Percentiles rank a stretch among this genome's conserved stretches.
Evolutionary conservation across 192 early-diverging fungal genomes (phyloP).

Genomic region (Lobosporangium transversale): DNA sequence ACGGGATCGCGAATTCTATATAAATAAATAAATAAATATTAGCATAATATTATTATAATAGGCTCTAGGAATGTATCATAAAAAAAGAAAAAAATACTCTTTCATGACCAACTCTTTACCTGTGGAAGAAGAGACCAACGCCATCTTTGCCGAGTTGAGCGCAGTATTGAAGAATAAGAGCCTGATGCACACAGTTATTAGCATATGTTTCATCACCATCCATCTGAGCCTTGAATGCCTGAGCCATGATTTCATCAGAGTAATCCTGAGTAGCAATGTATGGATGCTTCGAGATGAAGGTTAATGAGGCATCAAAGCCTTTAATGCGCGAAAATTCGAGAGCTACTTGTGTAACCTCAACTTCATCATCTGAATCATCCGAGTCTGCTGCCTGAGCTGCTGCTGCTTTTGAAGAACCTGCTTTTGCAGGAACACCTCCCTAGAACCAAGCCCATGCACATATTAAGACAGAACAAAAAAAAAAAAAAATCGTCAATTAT

Average conservation of each 20-base stretch:
- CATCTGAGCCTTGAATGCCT: conserved; percentile 84
- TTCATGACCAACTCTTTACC: conserved; percentile 50
- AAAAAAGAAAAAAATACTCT: too few relatives aligned
- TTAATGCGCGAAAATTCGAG: conserved; percentile 68
- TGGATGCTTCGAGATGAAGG: conserved; percentile 76
- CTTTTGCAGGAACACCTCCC: conserved; percentile 37
- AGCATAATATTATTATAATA: not conserved
- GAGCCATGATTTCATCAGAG: conserved; percentile 85
- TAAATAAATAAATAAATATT: not conserved
- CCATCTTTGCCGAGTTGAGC: conserved; percentile 85
- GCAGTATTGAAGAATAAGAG: conserved; percentile 88
- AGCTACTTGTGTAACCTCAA: conserved; percentile 62
- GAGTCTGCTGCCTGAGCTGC: conserved; percentile 20
- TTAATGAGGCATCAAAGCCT: conserved; percentile 67
- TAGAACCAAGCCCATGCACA: not conserved
- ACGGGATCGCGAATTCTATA: conserved; percentile 57
- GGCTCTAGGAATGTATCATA: too few relatives aligned
- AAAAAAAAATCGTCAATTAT: too few relatives aligned
- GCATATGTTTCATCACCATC: conserved; percentile 73
- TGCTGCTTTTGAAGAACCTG: conserved; percentile 21
- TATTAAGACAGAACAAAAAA: not conserved
- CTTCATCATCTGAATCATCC: conserved; percentile 67
- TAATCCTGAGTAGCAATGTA: conserved; percentile 74
- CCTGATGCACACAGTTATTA: conserved; percentile 82
- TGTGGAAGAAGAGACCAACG: conserved; percentile 83